Conservation (phyloP, 192 early-diverging fungal species). For the Backusella mclennaniae region DNA sequence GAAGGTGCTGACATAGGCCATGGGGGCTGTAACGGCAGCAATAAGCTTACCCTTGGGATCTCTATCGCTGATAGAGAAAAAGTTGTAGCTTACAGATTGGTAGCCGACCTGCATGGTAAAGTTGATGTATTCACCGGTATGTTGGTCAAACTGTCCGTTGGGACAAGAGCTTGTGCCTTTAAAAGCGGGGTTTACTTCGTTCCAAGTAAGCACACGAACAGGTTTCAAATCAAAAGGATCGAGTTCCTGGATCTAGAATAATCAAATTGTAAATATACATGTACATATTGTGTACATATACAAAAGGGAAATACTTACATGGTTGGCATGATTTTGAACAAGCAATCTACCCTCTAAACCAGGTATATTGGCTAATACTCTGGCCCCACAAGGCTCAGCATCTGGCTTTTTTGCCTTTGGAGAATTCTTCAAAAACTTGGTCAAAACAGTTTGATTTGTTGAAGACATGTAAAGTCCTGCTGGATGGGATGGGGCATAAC, state of each 20-base stretch:
- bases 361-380: constrained; percentile 54
- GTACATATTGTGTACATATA: no score
- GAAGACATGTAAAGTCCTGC: constrained; percentile 65
- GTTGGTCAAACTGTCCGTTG: constrained; percentile 66
- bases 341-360: constrained; percentile 64
- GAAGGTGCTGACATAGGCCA: constrained; percentile 77
- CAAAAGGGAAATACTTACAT: constrained; percentile 34
- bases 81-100: constrained; percentile 64
- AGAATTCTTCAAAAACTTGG: constrained; percentile 52
- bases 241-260: constrained; percentile 57
- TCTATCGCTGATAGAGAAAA: constrained; percentile 60
- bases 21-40: constrained; percentile 58
- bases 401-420: constrained; percentile 62
- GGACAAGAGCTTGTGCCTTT: constrained; percentile 64
- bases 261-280: neutral
- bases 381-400: constrained; percentile 65
- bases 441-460: constrained; percentile 69
- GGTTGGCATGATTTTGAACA: constrained; percentile 67
- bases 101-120: constrained; percentile 72
- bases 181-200: constrained; percentile 62
- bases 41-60: constrained; percentile 64
- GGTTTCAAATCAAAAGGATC: constrained; percentile 67
- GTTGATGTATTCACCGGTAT: constrained; percentile 73
- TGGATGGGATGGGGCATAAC: constrained; percentile 62
- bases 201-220: constrained; percentile 54